phyloP scores from a whole-genome alignment of 2,329 filamentous ascomycete genomes.

The Ceratocystis cubensis region DNA sequence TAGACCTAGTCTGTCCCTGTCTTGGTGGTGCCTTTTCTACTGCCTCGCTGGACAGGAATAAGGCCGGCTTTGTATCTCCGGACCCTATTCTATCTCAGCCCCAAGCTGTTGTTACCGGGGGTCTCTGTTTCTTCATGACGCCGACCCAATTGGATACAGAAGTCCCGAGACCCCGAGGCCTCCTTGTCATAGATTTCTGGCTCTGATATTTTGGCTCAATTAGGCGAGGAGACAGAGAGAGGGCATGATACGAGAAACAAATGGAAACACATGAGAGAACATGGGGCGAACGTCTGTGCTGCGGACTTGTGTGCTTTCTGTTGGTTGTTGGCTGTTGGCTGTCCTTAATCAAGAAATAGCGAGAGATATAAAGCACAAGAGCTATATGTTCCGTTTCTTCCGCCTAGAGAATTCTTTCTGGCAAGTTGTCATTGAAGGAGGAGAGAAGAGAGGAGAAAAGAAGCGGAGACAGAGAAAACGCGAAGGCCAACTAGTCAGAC shows the following conservation, averaged over 20 bases:
- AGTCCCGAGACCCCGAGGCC: neutral
- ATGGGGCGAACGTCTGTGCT: neutral
- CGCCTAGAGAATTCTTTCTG: neutral
- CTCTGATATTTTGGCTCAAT: neutral
- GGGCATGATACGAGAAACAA: slow-evolving; percentile 1
- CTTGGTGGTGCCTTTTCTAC: neutral
- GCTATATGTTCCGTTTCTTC: neutral
- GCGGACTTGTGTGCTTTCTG: too few relatives aligned
- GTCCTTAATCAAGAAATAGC: neutral
- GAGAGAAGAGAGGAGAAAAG: neutral
- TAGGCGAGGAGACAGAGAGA: neutral
- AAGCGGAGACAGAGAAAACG: neutral
- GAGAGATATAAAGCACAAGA: slow-evolving; percentile 6
- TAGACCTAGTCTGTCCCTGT: neutral
- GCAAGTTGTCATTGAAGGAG: neutral
- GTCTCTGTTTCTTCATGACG: too few relatives aligned
- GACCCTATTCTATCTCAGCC: neutral
- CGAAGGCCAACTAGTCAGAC: neutral
- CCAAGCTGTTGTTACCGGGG: neutral
- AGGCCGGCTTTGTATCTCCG: neutral
- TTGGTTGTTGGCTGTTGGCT: too few relatives aligned
- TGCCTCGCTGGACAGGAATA: neutral
- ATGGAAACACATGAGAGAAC: neutral
- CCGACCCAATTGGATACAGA: too few relatives aligned
- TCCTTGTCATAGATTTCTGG: neutral